Percentiles rank a stretch among this genome's conserved stretches.
These are phyloP conservation scores for Entomophthora muscae DNA, from an alignment of 371 early-diverging fungal genomes.

Conservation along the genomic window DNA sequence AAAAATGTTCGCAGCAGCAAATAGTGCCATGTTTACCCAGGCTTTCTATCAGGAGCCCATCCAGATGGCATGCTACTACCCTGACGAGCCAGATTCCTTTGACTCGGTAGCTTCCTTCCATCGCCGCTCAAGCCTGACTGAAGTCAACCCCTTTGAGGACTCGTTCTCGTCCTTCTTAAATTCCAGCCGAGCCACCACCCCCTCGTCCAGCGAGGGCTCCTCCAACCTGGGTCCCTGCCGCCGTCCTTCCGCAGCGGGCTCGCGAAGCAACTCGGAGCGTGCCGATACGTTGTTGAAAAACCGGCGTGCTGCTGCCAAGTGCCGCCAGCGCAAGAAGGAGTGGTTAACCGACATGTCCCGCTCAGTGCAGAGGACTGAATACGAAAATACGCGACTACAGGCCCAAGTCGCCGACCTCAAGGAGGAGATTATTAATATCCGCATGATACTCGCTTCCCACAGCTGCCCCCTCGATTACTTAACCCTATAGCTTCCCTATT, in stretches of 20 bases:
- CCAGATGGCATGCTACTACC: background rate
- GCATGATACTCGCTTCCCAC: conserved; percentile 34
- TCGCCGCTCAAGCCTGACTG: background rate
- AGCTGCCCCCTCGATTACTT: conserved; percentile 8
- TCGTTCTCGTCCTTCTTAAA: background rate
- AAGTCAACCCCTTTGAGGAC: background rate
- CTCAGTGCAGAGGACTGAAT: conserved; percentile 27
- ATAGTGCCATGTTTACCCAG: background rate
- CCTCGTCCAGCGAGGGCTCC: background rate
- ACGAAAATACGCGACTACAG: conserved; percentile 27
- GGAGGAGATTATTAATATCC: conserved; percentile 28
- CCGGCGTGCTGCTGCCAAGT: conserved; percentile 26
- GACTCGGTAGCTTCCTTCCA: background rate
- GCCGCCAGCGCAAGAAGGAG: conserved; percentile 47
- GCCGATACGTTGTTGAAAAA: background rate
- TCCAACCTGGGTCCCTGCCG: no score
- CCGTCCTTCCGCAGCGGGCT: no score
- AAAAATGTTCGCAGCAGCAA: background rate
- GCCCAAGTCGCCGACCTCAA: conserved; percentile 23
- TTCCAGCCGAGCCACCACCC: background rate
- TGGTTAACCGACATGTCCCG: conserved; percentile 31
- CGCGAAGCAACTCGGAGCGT: background rate
- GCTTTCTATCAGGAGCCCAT: background rate
- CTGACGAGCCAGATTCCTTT: background rate
- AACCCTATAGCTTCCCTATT: no score